Conservation (phyloP, 495 filamentous ascomycete species). For the Niebla homalea region DNA sequence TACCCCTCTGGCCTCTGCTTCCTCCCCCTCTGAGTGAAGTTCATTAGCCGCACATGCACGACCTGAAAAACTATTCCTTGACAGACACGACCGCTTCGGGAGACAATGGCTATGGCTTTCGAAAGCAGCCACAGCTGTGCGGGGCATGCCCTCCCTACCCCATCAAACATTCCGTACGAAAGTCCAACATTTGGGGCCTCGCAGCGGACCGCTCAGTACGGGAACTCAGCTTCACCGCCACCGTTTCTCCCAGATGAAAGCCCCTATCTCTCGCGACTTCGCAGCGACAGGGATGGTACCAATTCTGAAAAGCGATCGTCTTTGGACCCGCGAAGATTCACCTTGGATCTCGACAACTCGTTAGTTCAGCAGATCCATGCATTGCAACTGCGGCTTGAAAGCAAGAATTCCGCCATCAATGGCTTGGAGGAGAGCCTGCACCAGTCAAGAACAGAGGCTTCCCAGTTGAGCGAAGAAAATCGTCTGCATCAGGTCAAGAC, state of each 20-base stretch:
- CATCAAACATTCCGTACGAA: slow-evolving; percentile 52
- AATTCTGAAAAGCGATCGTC: slow-evolving; percentile 65
- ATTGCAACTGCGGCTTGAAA: slow-evolving; percentile 76
- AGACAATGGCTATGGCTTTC: slow-evolving; percentile 8
- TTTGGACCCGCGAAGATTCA: slow-evolving; percentile 81
- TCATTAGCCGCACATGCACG: too few species aligned
- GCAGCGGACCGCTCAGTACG: slow-evolving; percentile 36
- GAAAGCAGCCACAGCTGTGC: slow-evolving; percentile 12
- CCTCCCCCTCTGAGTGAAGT: too few species aligned
- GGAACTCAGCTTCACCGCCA: slow-evolving; percentile 54
- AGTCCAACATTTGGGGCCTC: slow-evolving; percentile 42
- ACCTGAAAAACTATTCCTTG: too few species aligned
- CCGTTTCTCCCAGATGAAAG: slow-evolving; percentile 42
- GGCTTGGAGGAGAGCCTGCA: slow-evolving; percentile 65
- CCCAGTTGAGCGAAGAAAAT: slow-evolving; percentile 46
- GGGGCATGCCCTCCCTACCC: slow-evolving; percentile 44
- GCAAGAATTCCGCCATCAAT: slow-evolving; percentile 72
- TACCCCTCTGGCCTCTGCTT: too few species aligned
- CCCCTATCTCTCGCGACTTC: slow-evolving; percentile 19
- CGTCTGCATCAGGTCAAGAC: slow-evolving; percentile 55
- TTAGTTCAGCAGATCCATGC: slow-evolving; percentile 88
- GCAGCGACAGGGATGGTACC: slow-evolving; percentile 26
- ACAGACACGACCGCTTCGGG: too few species aligned
- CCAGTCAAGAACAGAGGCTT: slow-evolving; percentile 56
- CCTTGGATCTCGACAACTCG: slow-evolving; percentile 87